Percentiles rank a stretch among this genome's conserved stretches.
phyloP scores from a whole-genome alignment of 2,329 filamentous ascomycete species.

The Chaetomiaceae sp. region DNA sequence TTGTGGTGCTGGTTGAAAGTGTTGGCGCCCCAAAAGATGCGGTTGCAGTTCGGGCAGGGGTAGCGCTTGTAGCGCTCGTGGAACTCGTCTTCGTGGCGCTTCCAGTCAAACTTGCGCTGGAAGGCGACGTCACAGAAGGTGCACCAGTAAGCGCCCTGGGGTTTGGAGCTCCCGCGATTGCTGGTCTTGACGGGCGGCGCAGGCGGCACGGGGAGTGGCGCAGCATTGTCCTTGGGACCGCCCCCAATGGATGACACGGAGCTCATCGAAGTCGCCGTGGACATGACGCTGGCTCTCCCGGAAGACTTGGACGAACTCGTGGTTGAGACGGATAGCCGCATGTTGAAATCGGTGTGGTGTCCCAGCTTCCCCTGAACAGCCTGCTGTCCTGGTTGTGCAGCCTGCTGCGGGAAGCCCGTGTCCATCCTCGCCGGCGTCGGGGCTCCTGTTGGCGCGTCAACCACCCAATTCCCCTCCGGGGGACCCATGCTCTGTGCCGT shows the following conservation, averaged over 20 bases:
- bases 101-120: constrained; percentile 65
- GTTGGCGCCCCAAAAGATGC: constrained; percentile 63
- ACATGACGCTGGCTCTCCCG: constrained; percentile 44
- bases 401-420: constrained; percentile 12
- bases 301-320: constrained; percentile 46
- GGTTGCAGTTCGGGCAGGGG: constrained; percentile 63
- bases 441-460: not conserved
- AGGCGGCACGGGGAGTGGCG: constrained; percentile 25
- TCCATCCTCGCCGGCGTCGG: constrained; percentile 9
- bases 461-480: not conserved
- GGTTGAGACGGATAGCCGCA: constrained; percentile 35
- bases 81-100: constrained; percentile 64
- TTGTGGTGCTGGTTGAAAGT: constrained; percentile 66
- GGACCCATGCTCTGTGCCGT: not conserved
- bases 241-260: constrained; percentile 29
- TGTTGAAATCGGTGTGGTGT: constrained; percentile 12
- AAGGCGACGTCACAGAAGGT: constrained; percentile 60
- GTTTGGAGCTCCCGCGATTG: constrained; percentile 32
- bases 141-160: constrained; percentile 50
- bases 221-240: constrained; percentile 14
- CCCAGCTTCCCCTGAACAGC: constrained; percentile 12
- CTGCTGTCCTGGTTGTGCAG: constrained; percentile 11
- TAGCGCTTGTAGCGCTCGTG: constrained; percentile 65
- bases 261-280: constrained; percentile 32
- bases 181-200: constrained; percentile 36